These are phyloP conservation scores for Serendipita sp. DNA, from an alignment of 768 basidiomycete genomes.

Conservation along the genomic window DNA sequence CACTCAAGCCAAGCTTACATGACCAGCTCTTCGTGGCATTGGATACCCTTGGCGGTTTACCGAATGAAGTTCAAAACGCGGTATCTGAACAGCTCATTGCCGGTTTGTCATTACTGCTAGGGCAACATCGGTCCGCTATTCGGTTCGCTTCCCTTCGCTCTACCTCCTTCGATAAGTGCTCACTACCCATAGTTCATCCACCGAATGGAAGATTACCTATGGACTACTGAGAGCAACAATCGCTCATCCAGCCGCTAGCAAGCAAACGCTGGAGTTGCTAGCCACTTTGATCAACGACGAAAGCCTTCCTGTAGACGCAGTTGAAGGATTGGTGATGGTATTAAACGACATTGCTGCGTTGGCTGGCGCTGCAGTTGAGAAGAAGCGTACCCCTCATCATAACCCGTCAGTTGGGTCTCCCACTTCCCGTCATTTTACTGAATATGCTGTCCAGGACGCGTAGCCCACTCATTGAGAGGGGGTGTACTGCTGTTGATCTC, in stretches of 20 bases:
- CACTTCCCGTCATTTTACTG: too few species aligned
- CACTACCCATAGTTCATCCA: background rate
- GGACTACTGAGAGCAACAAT: conserved; percentile 79
- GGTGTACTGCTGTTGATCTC: conserved; percentile 66
- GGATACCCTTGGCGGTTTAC: conserved; percentile 71
- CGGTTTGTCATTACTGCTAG: conserved; percentile 65
- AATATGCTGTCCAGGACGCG: conserved; percentile 21
- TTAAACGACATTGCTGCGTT: conserved; percentile 74
- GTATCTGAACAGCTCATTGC: conserved; percentile 85
- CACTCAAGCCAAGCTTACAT: conserved; percentile 42
- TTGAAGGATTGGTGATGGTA: conserved; percentile 57
- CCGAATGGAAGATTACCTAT: conserved; percentile 51
- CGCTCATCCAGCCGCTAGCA: conserved; percentile 72
- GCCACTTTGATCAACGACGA: conserved; percentile 44
- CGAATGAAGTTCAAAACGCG: conserved; percentile 54
- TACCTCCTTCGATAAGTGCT: background rate
- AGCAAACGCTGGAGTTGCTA: conserved; percentile 69
- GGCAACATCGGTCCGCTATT: conserved; percentile 56
- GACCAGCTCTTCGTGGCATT: conserved; percentile 93
- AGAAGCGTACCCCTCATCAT: conserved; percentile 40
- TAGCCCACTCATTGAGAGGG: conserved; percentile 63
- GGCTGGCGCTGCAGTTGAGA: conserved; percentile 39
- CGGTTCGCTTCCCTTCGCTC: conserved; percentile 25
- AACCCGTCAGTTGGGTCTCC: conserved; percentile 12
- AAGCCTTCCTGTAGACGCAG: conserved; percentile 62